Evolutionary conservation across 208 protist species (phyloP).

Genomic region (Crithidia mellificae): DNA sequence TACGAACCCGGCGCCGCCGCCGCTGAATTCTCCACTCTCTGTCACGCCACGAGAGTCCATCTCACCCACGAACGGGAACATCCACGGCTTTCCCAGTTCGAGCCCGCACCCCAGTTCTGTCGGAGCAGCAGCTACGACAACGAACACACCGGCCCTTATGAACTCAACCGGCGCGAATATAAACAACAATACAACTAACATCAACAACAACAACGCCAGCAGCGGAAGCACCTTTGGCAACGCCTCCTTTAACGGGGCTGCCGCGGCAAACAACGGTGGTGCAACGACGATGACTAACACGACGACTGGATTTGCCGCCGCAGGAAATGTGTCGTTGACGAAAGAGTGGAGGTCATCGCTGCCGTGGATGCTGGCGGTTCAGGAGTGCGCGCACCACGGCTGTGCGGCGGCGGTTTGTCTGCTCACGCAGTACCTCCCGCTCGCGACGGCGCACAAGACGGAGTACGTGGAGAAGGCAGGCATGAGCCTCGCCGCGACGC

Average conservation of each 20-base stretch:
- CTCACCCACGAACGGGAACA: neutral
- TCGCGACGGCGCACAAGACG: conserved; percentile 3
- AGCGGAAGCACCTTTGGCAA: neutral
- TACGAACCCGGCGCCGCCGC: neutral
- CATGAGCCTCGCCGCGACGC: conserved; percentile 52
- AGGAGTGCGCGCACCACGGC: conserved; percentile 52
- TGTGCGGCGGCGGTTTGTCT: conserved; percentile 54
- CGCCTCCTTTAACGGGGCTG: neutral
- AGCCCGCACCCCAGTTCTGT: neutral
- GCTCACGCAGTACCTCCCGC: conserved; percentile 43
- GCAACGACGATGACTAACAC: neutral
- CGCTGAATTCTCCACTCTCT: neutral
- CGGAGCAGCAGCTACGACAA: neutral
- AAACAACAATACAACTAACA: conserved; percentile 8
- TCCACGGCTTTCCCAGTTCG: neutral
- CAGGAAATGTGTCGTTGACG: too few relatives aligned
- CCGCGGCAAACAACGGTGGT: neutral
- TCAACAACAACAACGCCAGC: neutral
- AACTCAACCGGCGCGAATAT: neutral
- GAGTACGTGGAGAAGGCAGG: conserved; percentile 49
- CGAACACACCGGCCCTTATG: neutral
- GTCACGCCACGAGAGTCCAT: neutral
- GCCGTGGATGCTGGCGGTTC: conserved; percentile 31
- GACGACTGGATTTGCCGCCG: too few relatives aligned
- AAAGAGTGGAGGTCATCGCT: conserved; percentile 21